Evolutionary conservation across 2,329 filamentous ascomycete species (phyloP).

Genomic region (Claviceps sorghi): DNA sequence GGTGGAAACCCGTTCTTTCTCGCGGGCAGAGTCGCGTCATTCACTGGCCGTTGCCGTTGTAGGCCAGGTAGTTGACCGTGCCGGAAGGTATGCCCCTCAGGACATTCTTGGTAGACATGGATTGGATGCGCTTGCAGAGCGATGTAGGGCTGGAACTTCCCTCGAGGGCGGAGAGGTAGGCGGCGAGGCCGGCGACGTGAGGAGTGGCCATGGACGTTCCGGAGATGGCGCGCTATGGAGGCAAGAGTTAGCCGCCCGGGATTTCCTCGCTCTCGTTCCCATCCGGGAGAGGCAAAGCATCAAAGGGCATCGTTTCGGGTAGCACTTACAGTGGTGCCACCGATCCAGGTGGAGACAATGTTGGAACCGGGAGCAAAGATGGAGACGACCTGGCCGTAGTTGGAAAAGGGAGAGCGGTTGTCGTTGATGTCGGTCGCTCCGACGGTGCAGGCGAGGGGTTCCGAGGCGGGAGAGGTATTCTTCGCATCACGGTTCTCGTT

Average conservation of each 20-base stretch:
- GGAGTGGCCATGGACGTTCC: slow-evolving; percentile 32
- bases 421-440: slow-evolving; percentile 30
- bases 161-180: slow-evolving; percentile 30
- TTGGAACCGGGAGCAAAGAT: slow-evolving; percentile 35
- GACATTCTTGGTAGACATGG: slow-evolving; percentile 4
- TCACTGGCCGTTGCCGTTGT: slow-evolving; percentile 10
- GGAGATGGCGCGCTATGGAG: slow-evolving; percentile 20
- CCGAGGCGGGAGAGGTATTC: slow-evolving; percentile 33
- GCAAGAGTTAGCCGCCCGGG: neutral
- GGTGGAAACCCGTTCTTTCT: too few relatives aligned
- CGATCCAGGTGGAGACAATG: slow-evolving; percentile 34
- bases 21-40: neutral
- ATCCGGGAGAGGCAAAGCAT: neutral
- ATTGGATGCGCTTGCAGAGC: slow-evolving; percentile 7
- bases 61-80: slow-evolving; percentile 14
- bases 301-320: too few relatives aligned
- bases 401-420: slow-evolving; percentile 32
- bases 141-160: slow-evolving; percentile 10
- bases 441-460: slow-evolving; percentile 35
- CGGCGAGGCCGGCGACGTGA: slow-evolving; percentile 27
- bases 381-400: slow-evolving; percentile 35
- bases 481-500: slow-evolving; percentile 31
- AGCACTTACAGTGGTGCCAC: slow-evolving; percentile 17
- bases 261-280: neutral
- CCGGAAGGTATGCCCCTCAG: slow-evolving; percentile 13